phyloP scores from a whole-genome alignment of 306 rosid genomes.

The Crataegus laevigata region DNA sequence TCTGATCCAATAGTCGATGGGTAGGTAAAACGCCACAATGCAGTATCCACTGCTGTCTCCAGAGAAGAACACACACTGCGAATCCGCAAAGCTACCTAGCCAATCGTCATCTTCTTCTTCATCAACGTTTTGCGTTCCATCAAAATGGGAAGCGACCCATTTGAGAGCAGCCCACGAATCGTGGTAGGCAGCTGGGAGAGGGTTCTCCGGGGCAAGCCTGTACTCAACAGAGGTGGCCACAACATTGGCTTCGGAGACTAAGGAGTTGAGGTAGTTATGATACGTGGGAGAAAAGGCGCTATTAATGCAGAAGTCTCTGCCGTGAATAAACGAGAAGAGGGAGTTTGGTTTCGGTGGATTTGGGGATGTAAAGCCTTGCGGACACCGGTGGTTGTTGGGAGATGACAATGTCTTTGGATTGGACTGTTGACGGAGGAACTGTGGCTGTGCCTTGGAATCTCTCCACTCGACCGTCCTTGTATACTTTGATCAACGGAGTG shows the following conservation, averaged over 20 bases:
- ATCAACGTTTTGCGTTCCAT: neutral
- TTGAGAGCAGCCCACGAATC: constrained; percentile 42
- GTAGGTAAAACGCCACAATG: neutral
- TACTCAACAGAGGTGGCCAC: constrained; percentile 35
- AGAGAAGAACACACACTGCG: neutral
- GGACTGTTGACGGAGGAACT: constrained; percentile 33
- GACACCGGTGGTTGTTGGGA: constrained; percentile 16
- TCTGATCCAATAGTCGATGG: neutral
- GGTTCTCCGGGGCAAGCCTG: constrained; percentile 48
- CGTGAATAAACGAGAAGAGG: constrained; percentile 54
- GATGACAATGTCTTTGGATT: constrained; percentile 48
- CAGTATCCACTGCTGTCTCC: neutral
- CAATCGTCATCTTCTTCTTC: neutral
- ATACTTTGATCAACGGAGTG: constrained; percentile 9
- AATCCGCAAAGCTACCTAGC: neutral
- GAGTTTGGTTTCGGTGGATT: constrained; percentile 19
- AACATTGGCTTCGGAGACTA: constrained; percentile 28
- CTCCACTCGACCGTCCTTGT: neutral
- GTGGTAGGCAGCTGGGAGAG: constrained; percentile 36
- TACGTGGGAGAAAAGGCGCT: constrained; percentile 26
- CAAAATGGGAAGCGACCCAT: neutral
- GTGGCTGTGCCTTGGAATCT: constrained; percentile 3
- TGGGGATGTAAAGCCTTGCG: constrained; percentile 43
- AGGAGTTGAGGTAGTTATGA: constrained; percentile 30
- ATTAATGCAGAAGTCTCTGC: constrained; percentile 39